These are phyloP conservation scores for Logfia minima DNA, from an alignment of 129 eudicot species.

Conservation along the genomic window DNA sequence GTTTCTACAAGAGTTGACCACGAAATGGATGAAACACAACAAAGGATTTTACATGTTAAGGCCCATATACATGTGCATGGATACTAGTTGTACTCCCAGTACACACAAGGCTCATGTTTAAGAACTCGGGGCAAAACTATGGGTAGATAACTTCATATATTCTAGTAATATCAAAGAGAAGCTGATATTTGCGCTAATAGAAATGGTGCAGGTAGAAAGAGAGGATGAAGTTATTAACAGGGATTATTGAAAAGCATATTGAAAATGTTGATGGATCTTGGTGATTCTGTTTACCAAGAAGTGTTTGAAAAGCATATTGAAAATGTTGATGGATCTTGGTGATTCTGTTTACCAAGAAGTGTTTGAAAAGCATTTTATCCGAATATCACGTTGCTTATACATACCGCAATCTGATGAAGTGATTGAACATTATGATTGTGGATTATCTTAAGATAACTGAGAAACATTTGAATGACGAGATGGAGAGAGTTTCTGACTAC, in stretches of 20 bases:
- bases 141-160: constrained; percentile 54
- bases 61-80: constrained; percentile 59
- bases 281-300: constrained; percentile 50
- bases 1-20: constrained; percentile 52
- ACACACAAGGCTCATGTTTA: constrained; percentile 56
- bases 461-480: constrained; percentile 54
- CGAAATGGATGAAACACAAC: constrained; percentile 63
- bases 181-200: constrained; percentile 44
- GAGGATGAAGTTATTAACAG: constrained; percentile 47
- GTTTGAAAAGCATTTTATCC: constrained; percentile 58
- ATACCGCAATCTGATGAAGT: constrained; percentile 48
- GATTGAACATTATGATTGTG: constrained; percentile 53
- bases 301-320: constrained; percentile 59
- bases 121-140: constrained; percentile 53
- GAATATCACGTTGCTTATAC: constrained; percentile 39
- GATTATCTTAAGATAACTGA: constrained; percentile 52
- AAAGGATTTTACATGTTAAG: constrained; percentile 55
- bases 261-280: constrained; percentile 56
- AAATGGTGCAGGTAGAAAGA: constrained; percentile 47
- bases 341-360: constrained; percentile 49
- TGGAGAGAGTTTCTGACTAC: constrained; percentile 50
- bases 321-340: constrained; percentile 57
- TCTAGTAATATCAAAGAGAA: constrained; percentile 37
- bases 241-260: constrained; percentile 54
- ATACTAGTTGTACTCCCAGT: constrained; percentile 50